phyloP scores from a whole-genome alignment of 768 basidiomycete genomes.

The Tylopilus cervinicoccineus region DNA sequence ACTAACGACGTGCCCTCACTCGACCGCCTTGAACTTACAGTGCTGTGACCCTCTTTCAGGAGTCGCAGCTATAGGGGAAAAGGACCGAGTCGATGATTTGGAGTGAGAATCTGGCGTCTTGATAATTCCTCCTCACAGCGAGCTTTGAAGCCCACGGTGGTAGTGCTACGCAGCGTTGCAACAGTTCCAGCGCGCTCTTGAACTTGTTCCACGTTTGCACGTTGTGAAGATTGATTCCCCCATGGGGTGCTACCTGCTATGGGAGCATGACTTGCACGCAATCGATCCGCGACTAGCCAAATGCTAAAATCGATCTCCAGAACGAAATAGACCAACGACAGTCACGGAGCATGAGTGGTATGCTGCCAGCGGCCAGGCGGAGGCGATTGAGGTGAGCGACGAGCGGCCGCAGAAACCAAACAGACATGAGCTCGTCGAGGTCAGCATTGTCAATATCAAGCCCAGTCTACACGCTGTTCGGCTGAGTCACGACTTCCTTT shows the following conservation, averaged over 20 bases:
- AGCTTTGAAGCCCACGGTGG: background rate
- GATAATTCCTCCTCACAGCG: background rate
- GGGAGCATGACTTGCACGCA: background rate
- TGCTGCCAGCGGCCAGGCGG: background rate
- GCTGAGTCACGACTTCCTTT: no score
- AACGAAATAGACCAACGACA: slow-evolving; percentile 1
- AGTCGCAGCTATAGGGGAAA: background rate
- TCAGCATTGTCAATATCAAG: background rate
- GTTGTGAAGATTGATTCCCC: background rate
- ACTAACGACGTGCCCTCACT: background rate
- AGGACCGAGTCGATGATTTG: background rate
- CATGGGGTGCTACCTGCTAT: background rate
- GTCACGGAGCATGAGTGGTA: slow-evolving; percentile 1
- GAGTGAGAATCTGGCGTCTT: background rate
- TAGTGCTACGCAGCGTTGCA: slow-evolving; percentile 4
- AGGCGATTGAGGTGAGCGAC: background rate
- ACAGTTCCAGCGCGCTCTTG: background rate
- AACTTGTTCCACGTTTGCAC: background rate
- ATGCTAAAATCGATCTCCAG: background rate
- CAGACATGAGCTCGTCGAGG: background rate
- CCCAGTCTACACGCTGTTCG: no score
- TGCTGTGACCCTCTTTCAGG: slow-evolving; percentile 11
- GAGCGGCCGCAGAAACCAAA: slow-evolving; percentile 4
- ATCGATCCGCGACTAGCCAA: background rate
- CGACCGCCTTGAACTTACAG: background rate